Evolutionary conservation across 2,329 filamentous ascomycete species (phyloP).

Genomic region (Talaromyces sp.): DNA sequence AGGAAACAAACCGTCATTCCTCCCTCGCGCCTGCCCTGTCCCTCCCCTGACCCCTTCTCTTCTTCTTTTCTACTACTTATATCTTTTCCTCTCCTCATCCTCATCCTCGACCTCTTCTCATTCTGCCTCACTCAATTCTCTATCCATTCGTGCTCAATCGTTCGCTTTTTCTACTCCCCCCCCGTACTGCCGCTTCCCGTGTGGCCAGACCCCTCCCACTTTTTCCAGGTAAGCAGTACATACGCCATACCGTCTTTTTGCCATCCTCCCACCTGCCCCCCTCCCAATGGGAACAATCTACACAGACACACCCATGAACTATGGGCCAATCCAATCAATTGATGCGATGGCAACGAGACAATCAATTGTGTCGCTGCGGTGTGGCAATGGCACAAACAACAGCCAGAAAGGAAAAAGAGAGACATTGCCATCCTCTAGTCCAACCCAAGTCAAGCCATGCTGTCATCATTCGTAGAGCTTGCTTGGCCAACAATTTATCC

Average conservation of each 20-base stretch:
- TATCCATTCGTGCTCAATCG: background rate
- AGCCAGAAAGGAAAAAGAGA: background rate
- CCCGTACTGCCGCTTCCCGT: background rate
- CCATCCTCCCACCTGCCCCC: background rate
- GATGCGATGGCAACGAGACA: background rate
- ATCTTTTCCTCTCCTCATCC: constrained; percentile 1
- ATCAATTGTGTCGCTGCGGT: background rate
- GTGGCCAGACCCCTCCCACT: background rate
- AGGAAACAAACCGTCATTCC: constrained; percentile 14
- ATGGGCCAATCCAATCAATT: background rate
- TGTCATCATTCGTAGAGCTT: constrained; percentile 7
- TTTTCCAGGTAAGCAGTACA: constrained; percentile 1
- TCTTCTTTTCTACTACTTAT: constrained; percentile 9
- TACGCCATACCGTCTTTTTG: background rate
- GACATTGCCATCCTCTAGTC: background rate
- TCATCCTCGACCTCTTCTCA: background rate
- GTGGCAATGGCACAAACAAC: background rate
- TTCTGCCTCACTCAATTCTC: background rate
- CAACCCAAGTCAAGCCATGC: constrained; percentile 6
- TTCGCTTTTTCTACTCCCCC: background rate
- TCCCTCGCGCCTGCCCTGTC: constrained; percentile 6
- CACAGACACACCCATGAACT: background rate
- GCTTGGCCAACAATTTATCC: background rate
- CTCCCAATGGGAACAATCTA: background rate
- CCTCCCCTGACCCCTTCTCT: background rate